Conservation (phyloP, 2,329 filamentous ascomycete genomes). For the Fusarium robinianum region DNA sequence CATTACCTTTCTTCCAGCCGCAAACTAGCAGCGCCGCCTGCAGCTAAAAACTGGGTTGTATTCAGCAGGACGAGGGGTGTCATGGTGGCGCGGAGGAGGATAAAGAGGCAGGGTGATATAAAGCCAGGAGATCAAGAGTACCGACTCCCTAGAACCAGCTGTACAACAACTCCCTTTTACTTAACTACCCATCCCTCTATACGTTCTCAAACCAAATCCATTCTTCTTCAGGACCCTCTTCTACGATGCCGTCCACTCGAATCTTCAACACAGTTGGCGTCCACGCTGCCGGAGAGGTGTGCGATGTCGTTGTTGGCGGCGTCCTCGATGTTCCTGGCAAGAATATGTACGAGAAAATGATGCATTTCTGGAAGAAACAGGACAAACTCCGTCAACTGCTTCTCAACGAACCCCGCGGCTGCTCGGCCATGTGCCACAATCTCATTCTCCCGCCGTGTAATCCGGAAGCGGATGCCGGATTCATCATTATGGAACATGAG, state of each 20-base stretch:
- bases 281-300: slow-evolving; percentile 26
- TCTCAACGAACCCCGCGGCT: slow-evolving; percentile 21
- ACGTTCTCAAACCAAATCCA: no score
- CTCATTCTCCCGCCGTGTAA: slow-evolving; percentile 20
- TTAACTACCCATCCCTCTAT: no score
- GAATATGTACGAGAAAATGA: slow-evolving; percentile 29
- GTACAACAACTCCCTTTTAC: no score
- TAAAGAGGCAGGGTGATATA: no score
- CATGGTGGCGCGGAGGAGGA: no score
- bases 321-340: slow-evolving; percentile 24
- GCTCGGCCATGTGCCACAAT: slow-evolving; percentile 26
- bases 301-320: slow-evolving; percentile 25
- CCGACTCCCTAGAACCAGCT: no score
- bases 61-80: no score
- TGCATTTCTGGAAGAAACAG: slow-evolving; percentile 20
- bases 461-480: slow-evolving; percentile 25
- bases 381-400: slow-evolving; percentile 21
- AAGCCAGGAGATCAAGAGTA: no score
- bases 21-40: no score
- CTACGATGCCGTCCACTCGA: slow-evolving; percentile 20
- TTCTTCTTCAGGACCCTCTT: no score
- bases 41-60: no score
- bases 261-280: slow-evolving; percentile 29
- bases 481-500: slow-evolving; percentile 31
- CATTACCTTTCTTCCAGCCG: no score